A percentile compares a stretch with the other conserved stretches of the same genome.
These are phyloP conservation scores for Colletotrichum graminicola DNA, from an alignment of 2,329 filamentous ascomycete species.

Conservation along the genomic window DNA sequence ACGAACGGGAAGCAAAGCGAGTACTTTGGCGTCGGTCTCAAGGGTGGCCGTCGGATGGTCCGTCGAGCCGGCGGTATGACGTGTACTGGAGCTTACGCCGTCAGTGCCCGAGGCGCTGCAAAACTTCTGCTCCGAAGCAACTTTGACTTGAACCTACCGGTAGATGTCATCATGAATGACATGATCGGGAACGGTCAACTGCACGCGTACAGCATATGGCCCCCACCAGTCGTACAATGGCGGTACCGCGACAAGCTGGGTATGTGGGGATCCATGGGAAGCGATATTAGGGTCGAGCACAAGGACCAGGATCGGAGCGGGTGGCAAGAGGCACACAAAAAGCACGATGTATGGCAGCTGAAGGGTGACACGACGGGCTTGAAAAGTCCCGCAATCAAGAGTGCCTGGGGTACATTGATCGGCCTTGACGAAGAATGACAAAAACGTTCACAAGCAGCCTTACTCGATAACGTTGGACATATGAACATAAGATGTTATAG, in stretches of 20 bases:
- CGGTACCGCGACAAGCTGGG: slow-evolving; percentile 44
- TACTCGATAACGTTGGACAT: too few relatives aligned
- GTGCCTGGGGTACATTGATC: slow-evolving; percentile 17
- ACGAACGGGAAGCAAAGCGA: slow-evolving; percentile 25
- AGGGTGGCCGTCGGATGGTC: slow-evolving; percentile 45
- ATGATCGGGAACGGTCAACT: slow-evolving; percentile 45
- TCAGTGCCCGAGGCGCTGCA: slow-evolving; percentile 47
- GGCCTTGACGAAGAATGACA: slow-evolving; percentile 19
- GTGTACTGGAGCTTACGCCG: slow-evolving; percentile 48
- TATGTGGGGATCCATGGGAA: slow-evolving; percentile 44
- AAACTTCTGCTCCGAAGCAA: slow-evolving; percentile 46
- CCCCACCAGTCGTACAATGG: slow-evolving; percentile 48
- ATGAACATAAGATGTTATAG: background rate
- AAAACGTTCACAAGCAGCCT: background rate
- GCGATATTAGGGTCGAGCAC: slow-evolving; percentile 45
- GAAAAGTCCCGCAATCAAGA: slow-evolving; percentile 20
- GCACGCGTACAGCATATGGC: slow-evolving; percentile 44
- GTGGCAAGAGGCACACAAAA: slow-evolving; percentile 24
- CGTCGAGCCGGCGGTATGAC: slow-evolving; percentile 44
- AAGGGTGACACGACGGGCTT: slow-evolving; percentile 23
- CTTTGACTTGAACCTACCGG: slow-evolving; percentile 46
- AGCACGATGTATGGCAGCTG: slow-evolving; percentile 23
- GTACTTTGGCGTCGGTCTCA: slow-evolving; percentile 43
- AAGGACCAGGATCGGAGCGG: slow-evolving; percentile 35
- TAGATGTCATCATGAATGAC: slow-evolving; percentile 46